phyloP scores from a whole-genome alignment of 1,284 basidiomycete species.

The Cryptococcus sp. region DNA sequence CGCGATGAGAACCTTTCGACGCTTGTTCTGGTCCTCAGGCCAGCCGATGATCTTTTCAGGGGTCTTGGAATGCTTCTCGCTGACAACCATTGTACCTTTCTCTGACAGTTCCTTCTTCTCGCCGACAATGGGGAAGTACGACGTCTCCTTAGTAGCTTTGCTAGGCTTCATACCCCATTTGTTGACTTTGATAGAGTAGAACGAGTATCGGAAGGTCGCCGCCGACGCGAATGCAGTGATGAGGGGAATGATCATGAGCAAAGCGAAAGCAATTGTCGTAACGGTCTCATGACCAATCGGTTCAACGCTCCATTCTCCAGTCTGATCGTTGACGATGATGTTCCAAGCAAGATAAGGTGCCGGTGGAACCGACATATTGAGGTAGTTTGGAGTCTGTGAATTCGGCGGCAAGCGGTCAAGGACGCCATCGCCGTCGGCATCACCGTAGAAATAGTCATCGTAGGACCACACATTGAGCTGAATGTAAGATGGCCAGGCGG shows the following conservation, averaged over 20 bases:
- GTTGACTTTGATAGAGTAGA: constrained; percentile 93
- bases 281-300: constrained; percentile 78
- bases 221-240: constrained; percentile 81
- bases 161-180: constrained; percentile 75
- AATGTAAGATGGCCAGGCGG: constrained; percentile 79
- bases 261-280: constrained; percentile 79
- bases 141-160: constrained; percentile 53
- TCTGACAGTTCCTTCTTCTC: constrained; percentile 51
- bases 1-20: constrained; percentile 82
- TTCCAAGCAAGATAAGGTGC: constrained; percentile 75
- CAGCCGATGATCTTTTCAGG: constrained; percentile 74
- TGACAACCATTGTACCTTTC: constrained; percentile 51
- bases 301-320: constrained; percentile 71
- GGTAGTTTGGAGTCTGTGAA: constrained; percentile 72
- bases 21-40: constrained; percentile 86
- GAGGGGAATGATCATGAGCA: constrained; percentile 75
- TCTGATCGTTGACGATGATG: constrained; percentile 72
- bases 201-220: constrained; percentile 86
- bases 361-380: constrained; percentile 72
- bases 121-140: constrained; percentile 61
- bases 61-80: constrained; percentile 63
- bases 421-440: constrained; percentile 78
- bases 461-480: constrained; percentile 85
- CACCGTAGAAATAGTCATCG: constrained; percentile 88
- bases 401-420: constrained; percentile 88